These are phyloP conservation scores for Xerocomellus amylosporus DNA, from an alignment of 768 basidiomycete species.

Conservation along the genomic window DNA sequence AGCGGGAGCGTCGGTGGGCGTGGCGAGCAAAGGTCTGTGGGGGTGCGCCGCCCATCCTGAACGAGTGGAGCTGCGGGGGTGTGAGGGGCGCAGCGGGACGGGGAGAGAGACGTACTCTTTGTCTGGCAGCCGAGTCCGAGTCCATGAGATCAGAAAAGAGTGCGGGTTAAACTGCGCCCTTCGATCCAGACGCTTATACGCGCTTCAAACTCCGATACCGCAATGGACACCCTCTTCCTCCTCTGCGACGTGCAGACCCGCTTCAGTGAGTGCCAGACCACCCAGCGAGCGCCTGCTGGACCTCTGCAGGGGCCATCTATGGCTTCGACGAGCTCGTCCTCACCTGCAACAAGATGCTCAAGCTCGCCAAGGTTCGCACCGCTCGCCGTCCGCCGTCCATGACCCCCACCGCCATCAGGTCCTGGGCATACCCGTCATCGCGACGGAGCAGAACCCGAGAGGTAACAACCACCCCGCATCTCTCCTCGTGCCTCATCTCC, in stretches of 20 bases:
- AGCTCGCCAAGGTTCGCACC: conserved; percentile 58
- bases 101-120: conserved; percentile 35
- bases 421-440: conserved; percentile 67
- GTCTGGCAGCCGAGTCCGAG: conserved; percentile 37
- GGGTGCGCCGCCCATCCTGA: conserved; percentile 56
- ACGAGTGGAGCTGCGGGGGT: conserved; percentile 60
- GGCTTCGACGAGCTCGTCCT: conserved; percentile 68
- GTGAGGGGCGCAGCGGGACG: neutral
- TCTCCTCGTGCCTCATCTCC: conserved; percentile 5
- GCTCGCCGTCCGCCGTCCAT: too few species aligned
- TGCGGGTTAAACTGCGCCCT: conserved; percentile 1
- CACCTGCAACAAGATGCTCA: conserved; percentile 75
- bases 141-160: conserved; percentile 37
- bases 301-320: conserved; percentile 51
- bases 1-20: conserved; percentile 51
- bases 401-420: conserved; percentile 38
- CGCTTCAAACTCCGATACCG: conserved; percentile 25
- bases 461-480: conserved; percentile 39
- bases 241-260: conserved; percentile 82
- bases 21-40: conserved; percentile 36
- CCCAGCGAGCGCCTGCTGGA: conserved; percentile 5
- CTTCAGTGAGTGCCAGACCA: conserved; percentile 49
- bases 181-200: too few species aligned
- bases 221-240: conserved; percentile 52
- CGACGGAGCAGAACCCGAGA: conserved; percentile 81